A percentile compares a stretch with the other conserved stretches of the same genome.
These are phyloP conservation scores for Claviceps humidiphila DNA, from an alignment of 2,329 filamentous ascomycete species.

Conservation along the genomic window DNA sequence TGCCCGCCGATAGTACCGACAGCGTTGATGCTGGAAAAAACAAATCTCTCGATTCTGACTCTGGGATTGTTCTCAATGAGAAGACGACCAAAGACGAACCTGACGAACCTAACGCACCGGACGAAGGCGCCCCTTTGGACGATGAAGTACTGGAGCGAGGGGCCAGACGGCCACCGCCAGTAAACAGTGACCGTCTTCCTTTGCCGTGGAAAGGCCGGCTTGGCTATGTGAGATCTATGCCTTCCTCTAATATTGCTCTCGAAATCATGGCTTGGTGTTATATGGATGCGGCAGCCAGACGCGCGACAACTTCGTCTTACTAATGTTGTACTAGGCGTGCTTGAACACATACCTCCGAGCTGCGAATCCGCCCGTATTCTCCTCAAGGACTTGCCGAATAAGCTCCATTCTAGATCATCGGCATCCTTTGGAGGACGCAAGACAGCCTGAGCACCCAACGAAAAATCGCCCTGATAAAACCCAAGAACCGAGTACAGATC, in stretches of 20 bases:
- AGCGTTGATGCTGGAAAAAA: not conserved
- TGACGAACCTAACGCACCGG: not conserved
- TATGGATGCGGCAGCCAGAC: not conserved
- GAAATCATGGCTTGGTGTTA: not conserved
- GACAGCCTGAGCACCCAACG: conserved; percentile 63
- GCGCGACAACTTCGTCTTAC: conserved; percentile 3
- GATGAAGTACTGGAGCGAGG: conserved; percentile 19
- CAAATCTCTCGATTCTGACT: not conserved
- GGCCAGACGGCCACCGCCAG: conserved; percentile 50
- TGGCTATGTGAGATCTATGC: conserved; percentile 57
- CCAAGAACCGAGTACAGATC: conserved; percentile 49
- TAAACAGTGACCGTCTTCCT: conserved; percentile 73
- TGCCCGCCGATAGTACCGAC: not conserved
- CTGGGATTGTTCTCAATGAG: not conserved
- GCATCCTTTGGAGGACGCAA: conserved; percentile 64
- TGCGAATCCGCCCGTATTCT: conserved; percentile 74
- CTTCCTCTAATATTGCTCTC: not conserved
- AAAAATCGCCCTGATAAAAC: conserved; percentile 76
- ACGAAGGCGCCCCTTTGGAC: not conserved
- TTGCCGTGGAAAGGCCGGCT: conserved; percentile 82
- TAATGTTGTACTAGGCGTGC: conserved; percentile 46
- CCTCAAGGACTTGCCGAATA: conserved; percentile 82
- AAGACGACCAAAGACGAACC: not conserved
- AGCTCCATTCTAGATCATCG: conserved; percentile 81
- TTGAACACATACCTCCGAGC: conserved; percentile 82